Conservation (phyloP, 2,329 filamentous ascomycete genomes). For the Aspergillus tanneri region DNA sequence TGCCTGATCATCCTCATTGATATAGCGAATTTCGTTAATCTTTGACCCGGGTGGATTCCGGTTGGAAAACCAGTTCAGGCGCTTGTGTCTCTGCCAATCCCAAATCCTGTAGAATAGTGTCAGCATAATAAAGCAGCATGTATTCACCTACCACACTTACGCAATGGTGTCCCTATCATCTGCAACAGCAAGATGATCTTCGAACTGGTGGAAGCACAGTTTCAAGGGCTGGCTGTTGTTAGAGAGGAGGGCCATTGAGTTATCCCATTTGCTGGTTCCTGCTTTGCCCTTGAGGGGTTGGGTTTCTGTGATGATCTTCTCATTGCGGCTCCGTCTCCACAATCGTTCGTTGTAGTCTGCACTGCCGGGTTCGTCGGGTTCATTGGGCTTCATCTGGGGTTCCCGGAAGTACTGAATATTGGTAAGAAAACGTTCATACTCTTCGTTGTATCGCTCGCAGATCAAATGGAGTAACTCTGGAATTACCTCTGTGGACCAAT, state of each 20-base stretch:
- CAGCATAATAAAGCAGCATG: slow-evolving; percentile 6
- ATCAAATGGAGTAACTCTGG: slow-evolving; percentile 18
- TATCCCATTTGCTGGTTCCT: slow-evolving; percentile 82
- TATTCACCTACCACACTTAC: slow-evolving; percentile 34
- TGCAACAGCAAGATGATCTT: slow-evolving; percentile 89
- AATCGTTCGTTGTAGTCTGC: slow-evolving; percentile 93
- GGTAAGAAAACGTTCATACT: slow-evolving; percentile 29
- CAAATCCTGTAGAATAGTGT: slow-evolving; percentile 59
- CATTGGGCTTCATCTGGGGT: slow-evolving; percentile 95
- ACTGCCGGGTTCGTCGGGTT: slow-evolving; percentile 93
- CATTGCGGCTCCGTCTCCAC: slow-evolving; percentile 90
- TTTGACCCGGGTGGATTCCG: slow-evolving; percentile 87
- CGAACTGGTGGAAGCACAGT: slow-evolving; percentile 97
- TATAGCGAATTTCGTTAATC: slow-evolving; percentile 93
- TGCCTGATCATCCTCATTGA: slow-evolving; percentile 97
- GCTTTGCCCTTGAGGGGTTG: slow-evolving; percentile 91
- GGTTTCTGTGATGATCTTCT: slow-evolving; percentile 85
- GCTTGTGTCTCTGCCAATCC: slow-evolving; percentile 81
- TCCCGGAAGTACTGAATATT: slow-evolving; percentile 78
- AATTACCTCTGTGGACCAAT: slow-evolving; percentile 82
- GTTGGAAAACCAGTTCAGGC: slow-evolving; percentile 84
- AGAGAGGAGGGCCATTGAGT: slow-evolving; percentile 77
- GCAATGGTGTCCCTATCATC: slow-evolving; percentile 88
- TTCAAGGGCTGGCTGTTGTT: slow-evolving; percentile 87
- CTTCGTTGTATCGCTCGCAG: slow-evolving; percentile 9